Conservation (phyloP, 257 asterid genomes). For the Gentiana dahurica region DNA sequence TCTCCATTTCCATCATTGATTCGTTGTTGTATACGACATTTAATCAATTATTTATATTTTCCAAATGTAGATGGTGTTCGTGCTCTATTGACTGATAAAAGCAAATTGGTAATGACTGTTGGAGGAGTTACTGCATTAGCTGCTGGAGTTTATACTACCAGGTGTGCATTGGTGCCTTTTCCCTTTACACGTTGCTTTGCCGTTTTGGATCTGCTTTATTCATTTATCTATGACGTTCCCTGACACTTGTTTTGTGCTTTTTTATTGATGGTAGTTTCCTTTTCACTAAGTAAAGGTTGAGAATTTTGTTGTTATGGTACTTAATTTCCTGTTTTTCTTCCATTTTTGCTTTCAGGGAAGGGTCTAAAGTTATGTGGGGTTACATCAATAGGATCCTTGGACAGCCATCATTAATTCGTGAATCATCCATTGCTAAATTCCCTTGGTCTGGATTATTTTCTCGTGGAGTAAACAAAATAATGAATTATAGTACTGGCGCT, state of each 20-base stretch:
- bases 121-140: slow-evolving; percentile 99
- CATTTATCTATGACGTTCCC: too few relatives aligned
- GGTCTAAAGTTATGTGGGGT: slow-evolving; percentile 92
- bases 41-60: slow-evolving; percentile 11
- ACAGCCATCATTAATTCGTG: slow-evolving; percentile 97
- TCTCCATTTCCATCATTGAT: background rate
- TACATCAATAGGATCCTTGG: slow-evolving; percentile 91
- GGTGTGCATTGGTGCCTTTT: slow-evolving; percentile 28
- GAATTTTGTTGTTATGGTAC: background rate
- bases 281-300: background rate
- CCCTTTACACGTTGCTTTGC: too few relatives aligned
- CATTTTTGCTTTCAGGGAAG: slow-evolving; percentile 60
- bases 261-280: background rate
- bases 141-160: slow-evolving; percentile 94
- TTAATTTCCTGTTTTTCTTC: background rate
- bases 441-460: slow-evolving; percentile 86
- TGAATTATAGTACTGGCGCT: slow-evolving; percentile 36
- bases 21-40: background rate
- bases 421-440: slow-evolving; percentile 80
- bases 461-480: slow-evolving; percentile 39
- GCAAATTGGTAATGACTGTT: slow-evolving; percentile 75
- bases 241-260: background rate
- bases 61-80: slow-evolving; percentile 67
- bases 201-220: slow-evolving; percentile 1
- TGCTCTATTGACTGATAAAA: slow-evolving; percentile 70